Conservation (phyloP, 768 basidiomycete genomes). For the Amanita subjunquillea region DNA sequence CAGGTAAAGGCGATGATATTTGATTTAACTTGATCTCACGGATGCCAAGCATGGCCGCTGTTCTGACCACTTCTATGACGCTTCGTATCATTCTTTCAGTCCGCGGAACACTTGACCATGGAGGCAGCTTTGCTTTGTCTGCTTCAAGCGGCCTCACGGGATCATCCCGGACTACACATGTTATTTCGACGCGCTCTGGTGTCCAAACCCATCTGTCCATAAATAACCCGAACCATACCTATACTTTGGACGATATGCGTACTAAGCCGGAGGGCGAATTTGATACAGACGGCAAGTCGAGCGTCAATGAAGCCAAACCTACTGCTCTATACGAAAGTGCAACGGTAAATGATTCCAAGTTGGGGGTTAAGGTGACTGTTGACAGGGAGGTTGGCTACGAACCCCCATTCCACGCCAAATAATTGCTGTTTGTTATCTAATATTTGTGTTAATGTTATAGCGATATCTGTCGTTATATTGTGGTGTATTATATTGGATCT, state of each 20-base stretch:
- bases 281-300: slow-evolving; percentile 30
- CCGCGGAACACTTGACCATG: slow-evolving; percentile 61
- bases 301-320: slow-evolving; percentile 27
- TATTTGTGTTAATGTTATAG: not conserved
- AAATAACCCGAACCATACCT: slow-evolving; percentile 25
- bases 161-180: slow-evolving; percentile 45
- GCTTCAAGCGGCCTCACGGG: slow-evolving; percentile 25
- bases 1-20: slow-evolving; percentile 22
- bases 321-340: slow-evolving; percentile 20
- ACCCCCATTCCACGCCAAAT: slow-evolving; percentile 4
- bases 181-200: slow-evolving; percentile 36
- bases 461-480: not conserved
- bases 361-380: slow-evolving; percentile 51
- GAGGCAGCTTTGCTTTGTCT: slow-evolving; percentile 60
- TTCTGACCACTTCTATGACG: slow-evolving; percentile 81
- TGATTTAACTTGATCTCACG: not conserved
- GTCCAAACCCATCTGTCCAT: slow-evolving; percentile 27
- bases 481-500: not conserved
- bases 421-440: not conserved
- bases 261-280: slow-evolving; percentile 38
- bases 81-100: slow-evolving; percentile 81
- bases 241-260: slow-evolving; percentile 46
- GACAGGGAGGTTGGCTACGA: slow-evolving; percentile 48
- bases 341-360: slow-evolving; percentile 12
- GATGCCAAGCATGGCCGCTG: slow-evolving; percentile 56